Evolutionary conservation across 2,329 filamentous ascomycete genomes (phyloP).

Genomic region (Coccinonectria pachysandricola): DNA sequence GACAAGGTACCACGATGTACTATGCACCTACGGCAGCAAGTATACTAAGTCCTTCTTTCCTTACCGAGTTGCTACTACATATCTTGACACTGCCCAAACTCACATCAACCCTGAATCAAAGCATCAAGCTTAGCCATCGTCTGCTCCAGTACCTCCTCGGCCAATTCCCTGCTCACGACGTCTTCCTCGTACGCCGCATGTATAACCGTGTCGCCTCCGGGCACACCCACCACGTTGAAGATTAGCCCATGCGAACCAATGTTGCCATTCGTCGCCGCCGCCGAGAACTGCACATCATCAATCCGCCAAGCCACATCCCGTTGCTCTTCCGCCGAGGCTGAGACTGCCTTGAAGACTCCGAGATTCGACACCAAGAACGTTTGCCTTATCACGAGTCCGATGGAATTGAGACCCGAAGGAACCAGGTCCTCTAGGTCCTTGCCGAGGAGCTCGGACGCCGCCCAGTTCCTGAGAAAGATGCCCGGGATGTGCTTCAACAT

Average conservation of each 20-base stretch:
- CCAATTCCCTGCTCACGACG: conserved; percentile 4
- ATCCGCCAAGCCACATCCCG: conserved; percentile 3
- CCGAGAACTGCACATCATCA: conserved; percentile 6
- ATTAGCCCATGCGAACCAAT: conserved; percentile 4
- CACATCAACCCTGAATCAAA: no score
- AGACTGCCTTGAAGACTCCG: conserved; percentile 2
- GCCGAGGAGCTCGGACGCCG: conserved; percentile 3
- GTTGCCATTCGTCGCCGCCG: conserved; percentile 4
- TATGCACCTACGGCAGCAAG: no score
- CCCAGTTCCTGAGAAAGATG: conserved; percentile 3
- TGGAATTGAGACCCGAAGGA: conserved; percentile 1
- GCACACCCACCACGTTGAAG: conserved; percentile 5
- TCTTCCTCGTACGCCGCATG: conserved; percentile 5
- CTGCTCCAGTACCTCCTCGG: conserved; percentile 2
- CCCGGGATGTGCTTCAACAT: conserved; percentile 3
- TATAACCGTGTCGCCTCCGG: conserved; percentile 5
- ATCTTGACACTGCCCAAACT: conserved; percentile 1
- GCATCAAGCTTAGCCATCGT: conserved; percentile 7
- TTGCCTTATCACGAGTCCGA: conserved; percentile 3
- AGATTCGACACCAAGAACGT: conserved; percentile 5
- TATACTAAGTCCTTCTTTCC: no score
- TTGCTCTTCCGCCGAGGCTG: not conserved
- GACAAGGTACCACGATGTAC: no score
- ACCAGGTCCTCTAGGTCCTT: conserved; percentile 6
- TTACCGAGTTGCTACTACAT: no score